These are phyloP conservation scores for Trypanosoma congolense DNA, from an alignment of 208 protist species.

Conservation along the genomic window DNA sequence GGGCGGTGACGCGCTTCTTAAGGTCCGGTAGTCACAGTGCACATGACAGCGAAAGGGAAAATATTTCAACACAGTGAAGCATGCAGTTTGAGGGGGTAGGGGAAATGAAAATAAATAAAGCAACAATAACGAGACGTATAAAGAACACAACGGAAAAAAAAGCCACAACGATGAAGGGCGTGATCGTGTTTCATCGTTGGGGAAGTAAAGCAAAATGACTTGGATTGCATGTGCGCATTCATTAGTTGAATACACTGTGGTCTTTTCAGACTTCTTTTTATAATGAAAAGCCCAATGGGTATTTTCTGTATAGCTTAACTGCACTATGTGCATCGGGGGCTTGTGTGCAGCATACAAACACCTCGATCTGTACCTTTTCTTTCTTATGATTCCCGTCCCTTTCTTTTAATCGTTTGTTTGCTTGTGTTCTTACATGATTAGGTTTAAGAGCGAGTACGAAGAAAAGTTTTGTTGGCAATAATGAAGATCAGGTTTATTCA, in stretches of 20 bases:
- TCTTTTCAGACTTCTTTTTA: constrained; percentile 5
- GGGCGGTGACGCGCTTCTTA: too few species aligned
- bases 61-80: background rate
- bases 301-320: too few species aligned
- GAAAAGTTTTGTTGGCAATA: background rate
- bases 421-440: constrained; percentile 1
- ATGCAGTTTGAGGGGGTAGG: background rate
- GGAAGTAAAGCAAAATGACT: too few species aligned
- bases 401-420: constrained; percentile 8
- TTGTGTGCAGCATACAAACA: too few species aligned
- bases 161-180: background rate
- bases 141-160: constrained; percentile 5
- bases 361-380: too few species aligned
- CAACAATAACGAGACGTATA: background rate
- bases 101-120: background rate
- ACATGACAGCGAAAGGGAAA: background rate
- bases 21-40: too few species aligned
- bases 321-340: too few species aligned
- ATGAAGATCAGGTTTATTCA: constrained; percentile 64
- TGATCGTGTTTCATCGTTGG: too few species aligned
- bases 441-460: background rate
- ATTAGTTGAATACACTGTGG: background rate
- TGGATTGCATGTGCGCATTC: too few species aligned
- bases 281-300: too few species aligned
- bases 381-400: constrained; percentile 11